phyloP scores from a whole-genome alignment of 176 grass and related monocot species.

The Cenchrus fungigraminus region DNA sequence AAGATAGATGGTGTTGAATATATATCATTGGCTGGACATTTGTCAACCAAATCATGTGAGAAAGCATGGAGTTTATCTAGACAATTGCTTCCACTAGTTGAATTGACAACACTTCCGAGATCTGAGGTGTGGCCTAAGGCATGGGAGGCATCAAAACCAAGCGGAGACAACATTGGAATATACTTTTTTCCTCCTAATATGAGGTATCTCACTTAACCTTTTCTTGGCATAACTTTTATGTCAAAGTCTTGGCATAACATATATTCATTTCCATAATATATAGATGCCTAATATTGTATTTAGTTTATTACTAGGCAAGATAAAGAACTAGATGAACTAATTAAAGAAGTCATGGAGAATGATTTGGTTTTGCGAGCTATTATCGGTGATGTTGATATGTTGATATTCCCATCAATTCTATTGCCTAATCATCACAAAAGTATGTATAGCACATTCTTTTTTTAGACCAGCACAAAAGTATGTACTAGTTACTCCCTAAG shows the following conservation, averaged over 20 bases:
- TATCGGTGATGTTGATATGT: conserved; percentile 40
- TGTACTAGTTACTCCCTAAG: too few species aligned
- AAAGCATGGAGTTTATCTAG: too few species aligned
- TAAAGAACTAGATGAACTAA: conserved; percentile 32
- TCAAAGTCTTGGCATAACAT: too few species aligned
- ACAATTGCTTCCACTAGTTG: too few species aligned
- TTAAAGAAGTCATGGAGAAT: conserved; percentile 38
- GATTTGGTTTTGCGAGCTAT: conserved; percentile 34
- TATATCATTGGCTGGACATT: too few species aligned
- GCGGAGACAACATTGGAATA: conserved; percentile 52
- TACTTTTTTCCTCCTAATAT: conserved; percentile 40
- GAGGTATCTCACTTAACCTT: too few species aligned
- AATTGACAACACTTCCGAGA: too few species aligned
- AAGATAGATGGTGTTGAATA: too few species aligned
- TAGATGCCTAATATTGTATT: background rate
- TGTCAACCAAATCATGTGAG: too few species aligned
- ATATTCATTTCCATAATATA: too few species aligned
- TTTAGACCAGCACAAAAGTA: background rate
- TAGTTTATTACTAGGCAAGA: conserved; percentile 31
- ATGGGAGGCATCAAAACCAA: conserved; percentile 50
- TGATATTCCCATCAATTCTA: conserved; percentile 52
- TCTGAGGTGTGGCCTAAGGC: conserved; percentile 49
- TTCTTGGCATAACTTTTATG: too few species aligned
- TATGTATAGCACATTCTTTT: background rate
- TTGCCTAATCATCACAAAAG: conserved; percentile 41